A percentile compares a stretch with the other conserved stretches of the same genome.
Conservation (phyloP, 2,329 filamentous ascomycete species). For the Sarocladiaceae sp. region DNA sequence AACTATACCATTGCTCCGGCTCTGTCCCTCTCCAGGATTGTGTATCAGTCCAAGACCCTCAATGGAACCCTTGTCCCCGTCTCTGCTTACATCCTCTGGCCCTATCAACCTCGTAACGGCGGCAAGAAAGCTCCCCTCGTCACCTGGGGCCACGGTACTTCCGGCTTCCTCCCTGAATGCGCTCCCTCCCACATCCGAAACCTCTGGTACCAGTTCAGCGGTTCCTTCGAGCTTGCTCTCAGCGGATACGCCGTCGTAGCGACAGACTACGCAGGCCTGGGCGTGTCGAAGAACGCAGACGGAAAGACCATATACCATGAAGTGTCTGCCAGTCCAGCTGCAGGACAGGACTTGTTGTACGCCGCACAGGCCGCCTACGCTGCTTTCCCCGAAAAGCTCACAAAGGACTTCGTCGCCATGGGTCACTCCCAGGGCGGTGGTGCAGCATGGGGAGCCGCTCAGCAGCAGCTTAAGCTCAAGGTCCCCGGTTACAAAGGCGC, state of each 20-base stretch:
- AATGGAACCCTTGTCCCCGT: conserved; percentile 40
- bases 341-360: conserved; percentile 36
- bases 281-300: conserved; percentile 26
- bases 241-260: conserved; percentile 38
- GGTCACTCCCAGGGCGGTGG: conserved; percentile 42
- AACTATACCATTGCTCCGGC: conserved; percentile 33
- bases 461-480: conserved; percentile 22
- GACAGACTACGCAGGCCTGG: conserved; percentile 38
- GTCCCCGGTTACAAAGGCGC: conserved; percentile 30
- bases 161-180: conserved; percentile 30
- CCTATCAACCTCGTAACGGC: conserved; percentile 21
- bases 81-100: conserved; percentile 45
- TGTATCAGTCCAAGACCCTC: conserved; percentile 38
- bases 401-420: conserved; percentile 33
- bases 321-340: conserved; percentile 16
- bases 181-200: conserved; percentile 34
- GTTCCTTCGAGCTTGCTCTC: conserved; percentile 32
- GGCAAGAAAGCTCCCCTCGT: conserved; percentile 23
- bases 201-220: conserved; percentile 33
- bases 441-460: conserved; percentile 30
- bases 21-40: conserved; percentile 39
- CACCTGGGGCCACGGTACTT: conserved; percentile 39
- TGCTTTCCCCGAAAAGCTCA: conserved; percentile 29
- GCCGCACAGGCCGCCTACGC: conserved; percentile 32
- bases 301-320: conserved; percentile 31